These are phyloP conservation scores for Phalaenopsis aphrodite DNA, from an alignment of 106 monocot genomes.

Conservation along the genomic window DNA sequence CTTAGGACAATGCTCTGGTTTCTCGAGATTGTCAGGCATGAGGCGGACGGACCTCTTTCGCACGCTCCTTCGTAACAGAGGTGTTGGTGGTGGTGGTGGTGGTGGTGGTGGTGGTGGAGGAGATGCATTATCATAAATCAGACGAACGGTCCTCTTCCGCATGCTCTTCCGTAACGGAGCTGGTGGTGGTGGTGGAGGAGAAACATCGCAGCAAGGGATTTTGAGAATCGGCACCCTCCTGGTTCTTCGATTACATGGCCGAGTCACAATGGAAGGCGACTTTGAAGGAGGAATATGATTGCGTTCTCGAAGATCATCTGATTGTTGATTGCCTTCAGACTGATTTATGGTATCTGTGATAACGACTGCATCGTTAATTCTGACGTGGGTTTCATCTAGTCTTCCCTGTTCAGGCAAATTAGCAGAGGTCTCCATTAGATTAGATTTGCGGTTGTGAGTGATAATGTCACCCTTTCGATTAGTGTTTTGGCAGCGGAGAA, in stretches of 20 bases:
- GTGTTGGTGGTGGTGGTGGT: too few species aligned
- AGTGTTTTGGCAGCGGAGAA: conserved; percentile 31
- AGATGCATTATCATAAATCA: too few species aligned
- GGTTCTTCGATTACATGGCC: conserved; percentile 43
- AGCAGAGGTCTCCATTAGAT: background rate
- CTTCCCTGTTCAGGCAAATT: background rate
- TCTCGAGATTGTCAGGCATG: conserved; percentile 12
- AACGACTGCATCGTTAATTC: too few species aligned
- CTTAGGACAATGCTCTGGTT: conserved; percentile 1
- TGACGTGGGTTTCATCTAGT: too few species aligned
- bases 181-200: background rate
- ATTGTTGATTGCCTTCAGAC: background rate
- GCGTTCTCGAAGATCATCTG: background rate
- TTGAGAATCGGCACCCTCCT: conserved; percentile 5
- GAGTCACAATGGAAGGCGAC: background rate
- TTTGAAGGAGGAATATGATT: background rate
- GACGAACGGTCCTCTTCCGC: too few species aligned
- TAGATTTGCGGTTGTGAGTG: conserved; percentile 1
- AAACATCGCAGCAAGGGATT: background rate
- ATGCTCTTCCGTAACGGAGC: conserved; percentile 9
- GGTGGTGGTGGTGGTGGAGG: too few species aligned
- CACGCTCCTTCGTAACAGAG: background rate
- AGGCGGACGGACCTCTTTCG: conserved; percentile 7
- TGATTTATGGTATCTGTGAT: too few species aligned
- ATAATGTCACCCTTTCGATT: conserved; percentile 20